A percentile compares a stretch with the other conserved stretches of the same genome.
These are phyloP conservation scores for Microthlaspi erraticum DNA, from an alignment of 345 rosid species.

Conservation along the genomic window DNA sequence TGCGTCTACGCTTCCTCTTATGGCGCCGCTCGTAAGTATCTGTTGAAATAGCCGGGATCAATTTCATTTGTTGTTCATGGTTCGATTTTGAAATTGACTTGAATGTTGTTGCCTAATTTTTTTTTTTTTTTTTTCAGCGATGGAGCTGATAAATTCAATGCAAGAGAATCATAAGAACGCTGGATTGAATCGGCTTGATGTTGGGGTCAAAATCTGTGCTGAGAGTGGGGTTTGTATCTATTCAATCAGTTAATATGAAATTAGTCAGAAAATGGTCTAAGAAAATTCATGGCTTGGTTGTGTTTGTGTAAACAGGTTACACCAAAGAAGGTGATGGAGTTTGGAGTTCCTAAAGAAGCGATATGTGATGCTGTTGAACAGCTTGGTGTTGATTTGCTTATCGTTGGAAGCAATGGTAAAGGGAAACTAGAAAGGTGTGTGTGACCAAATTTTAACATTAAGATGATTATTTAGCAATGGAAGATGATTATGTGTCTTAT, in stretches of 20 bases:
- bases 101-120: background rate
- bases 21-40: conserved; percentile 59
- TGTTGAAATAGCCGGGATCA: too few species aligned
- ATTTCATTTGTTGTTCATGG: too few species aligned
- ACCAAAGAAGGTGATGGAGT: conserved; percentile 55
- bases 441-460: background rate
- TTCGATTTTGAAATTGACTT: conserved; percentile 1
- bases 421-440: conserved; percentile 53
- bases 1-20: conserved; percentile 62
- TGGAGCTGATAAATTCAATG: conserved; percentile 52
- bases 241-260: background rate
- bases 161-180: conserved; percentile 60
- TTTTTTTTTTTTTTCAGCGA: conserved; percentile 47
- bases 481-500: conserved; percentile 7
- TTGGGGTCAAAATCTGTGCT: conserved; percentile 58
- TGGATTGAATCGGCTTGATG: conserved; percentile 45
- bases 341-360: conserved; percentile 61
- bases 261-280: background rate
- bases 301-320: conserved; percentile 49
- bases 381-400: conserved; percentile 60
- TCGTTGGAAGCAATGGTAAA: conserved; percentile 48
- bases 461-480: background rate
- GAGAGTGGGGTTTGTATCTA: conserved; percentile 55
- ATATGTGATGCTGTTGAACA: conserved; percentile 67
- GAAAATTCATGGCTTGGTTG: conserved; percentile 18